Conservation (phyloP, 768 basidiomycete genomes). For the Stropharia rugosoannulata region DNA sequence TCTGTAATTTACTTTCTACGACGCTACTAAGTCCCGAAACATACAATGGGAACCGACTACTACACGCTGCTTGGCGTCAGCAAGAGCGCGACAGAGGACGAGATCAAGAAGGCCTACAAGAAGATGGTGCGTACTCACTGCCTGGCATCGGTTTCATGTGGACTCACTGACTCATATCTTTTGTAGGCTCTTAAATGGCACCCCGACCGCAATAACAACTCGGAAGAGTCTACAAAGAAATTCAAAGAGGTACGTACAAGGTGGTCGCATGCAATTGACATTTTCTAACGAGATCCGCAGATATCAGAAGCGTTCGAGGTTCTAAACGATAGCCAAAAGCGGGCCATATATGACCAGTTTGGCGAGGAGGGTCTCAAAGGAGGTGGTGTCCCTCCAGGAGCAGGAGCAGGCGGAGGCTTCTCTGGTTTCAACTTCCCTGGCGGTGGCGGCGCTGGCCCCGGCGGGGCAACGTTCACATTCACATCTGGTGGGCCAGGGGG, state of each 20-base stretch:
- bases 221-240: slow-evolving; percentile 82
- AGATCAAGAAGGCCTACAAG: slow-evolving; percentile 94
- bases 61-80: slow-evolving; percentile 80
- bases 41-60: slow-evolving; percentile 80
- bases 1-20: neutral
- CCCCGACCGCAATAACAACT: slow-evolving; percentile 86
- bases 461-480: slow-evolving; percentile 57
- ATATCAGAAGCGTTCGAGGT: slow-evolving; percentile 97
- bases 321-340: slow-evolving; percentile 83
- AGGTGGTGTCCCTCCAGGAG: slow-evolving; percentile 47
- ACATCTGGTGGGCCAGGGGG: slow-evolving; percentile 46
- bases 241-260: slow-evolving; percentile 78
- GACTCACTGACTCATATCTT: slow-evolving; percentile 6
- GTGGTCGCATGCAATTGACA: neutral
- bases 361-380: slow-evolving; percentile 95
- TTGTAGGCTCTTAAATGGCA: slow-evolving; percentile 87
- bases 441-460: slow-evolving; percentile 28
- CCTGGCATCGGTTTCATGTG: neutral
- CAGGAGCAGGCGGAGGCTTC: slow-evolving; percentile 50
- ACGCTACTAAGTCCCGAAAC: neutral
- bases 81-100: slow-evolving; percentile 76
- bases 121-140: slow-evolving; percentile 62
- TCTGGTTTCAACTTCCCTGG: slow-evolving; percentile 42
- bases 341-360: slow-evolving; percentile 86
- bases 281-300: slow-evolving; percentile 31